phyloP scores from a whole-genome alignment of 345 rosid genomes.

The Odontarrhena argentea region DNA sequence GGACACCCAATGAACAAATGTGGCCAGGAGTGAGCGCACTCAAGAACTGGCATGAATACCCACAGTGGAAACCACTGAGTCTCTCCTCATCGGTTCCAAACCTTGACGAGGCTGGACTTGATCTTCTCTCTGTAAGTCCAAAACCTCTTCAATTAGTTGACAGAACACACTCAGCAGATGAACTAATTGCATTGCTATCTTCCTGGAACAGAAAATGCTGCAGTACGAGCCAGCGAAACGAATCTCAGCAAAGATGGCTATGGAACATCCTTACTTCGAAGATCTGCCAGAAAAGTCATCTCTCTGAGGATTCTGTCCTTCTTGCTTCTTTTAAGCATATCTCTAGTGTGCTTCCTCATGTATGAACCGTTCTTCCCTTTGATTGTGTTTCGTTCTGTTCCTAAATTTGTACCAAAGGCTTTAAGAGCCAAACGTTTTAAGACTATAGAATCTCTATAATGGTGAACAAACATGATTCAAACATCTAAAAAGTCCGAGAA shows the following conservation, averaged over 20 bases:
- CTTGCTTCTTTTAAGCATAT: slow-evolving; percentile 65
- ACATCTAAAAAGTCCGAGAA: background rate
- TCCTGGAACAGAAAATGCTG: slow-evolving; percentile 78
- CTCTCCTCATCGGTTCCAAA: slow-evolving; percentile 67
- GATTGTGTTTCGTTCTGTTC: slow-evolving; percentile 24
- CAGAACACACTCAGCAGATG: slow-evolving; percentile 12
- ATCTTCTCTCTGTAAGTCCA: slow-evolving; percentile 69
- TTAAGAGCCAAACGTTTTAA: background rate
- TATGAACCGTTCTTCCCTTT: background rate
- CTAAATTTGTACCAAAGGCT: slow-evolving; percentile 7
- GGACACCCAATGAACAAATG: slow-evolving; percentile 84
- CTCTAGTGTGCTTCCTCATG: slow-evolving; percentile 29
- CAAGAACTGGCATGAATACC: slow-evolving; percentile 97
- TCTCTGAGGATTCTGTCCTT: slow-evolving; percentile 45
- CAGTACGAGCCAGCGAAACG: slow-evolving; percentile 81
- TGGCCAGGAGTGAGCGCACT: slow-evolving; percentile 95
- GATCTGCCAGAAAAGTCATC: slow-evolving; percentile 57
- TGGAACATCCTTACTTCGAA: slow-evolving; percentile 93
- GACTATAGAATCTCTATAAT: background rate
- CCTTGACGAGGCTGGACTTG: slow-evolving; percentile 68
- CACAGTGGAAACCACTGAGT: slow-evolving; percentile 80
- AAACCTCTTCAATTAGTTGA: background rate
- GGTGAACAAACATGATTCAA: slow-evolving; percentile 3
- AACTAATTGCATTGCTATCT: slow-evolving; percentile 9
- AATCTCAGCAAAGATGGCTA: slow-evolving; percentile 89